Percentiles rank a stretch among this genome's conserved stretches.
Conservation (phyloP, 371 early-diverging fungal genomes). For the Batkoa obscura region DNA sequence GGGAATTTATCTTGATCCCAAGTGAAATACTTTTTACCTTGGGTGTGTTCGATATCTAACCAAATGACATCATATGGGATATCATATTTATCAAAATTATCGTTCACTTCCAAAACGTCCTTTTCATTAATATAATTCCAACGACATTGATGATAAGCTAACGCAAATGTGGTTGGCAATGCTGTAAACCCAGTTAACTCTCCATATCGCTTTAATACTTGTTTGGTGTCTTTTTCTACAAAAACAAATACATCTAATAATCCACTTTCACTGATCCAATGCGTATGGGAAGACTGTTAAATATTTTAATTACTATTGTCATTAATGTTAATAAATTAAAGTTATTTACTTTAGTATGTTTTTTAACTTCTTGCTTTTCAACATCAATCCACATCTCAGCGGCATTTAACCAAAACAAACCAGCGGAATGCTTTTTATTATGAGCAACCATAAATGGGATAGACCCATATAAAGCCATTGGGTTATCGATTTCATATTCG, state of each 20-base stretch:
- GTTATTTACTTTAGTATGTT: background rate
- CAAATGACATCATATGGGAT: conserved; percentile 89
- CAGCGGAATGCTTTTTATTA: conserved; percentile 33
- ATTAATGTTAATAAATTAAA: background rate
- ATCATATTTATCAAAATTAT: conserved; percentile 56
- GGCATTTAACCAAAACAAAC: conserved; percentile 78
- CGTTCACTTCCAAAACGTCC: conserved; percentile 65
- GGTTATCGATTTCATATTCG: conserved; percentile 81
- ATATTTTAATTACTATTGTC: background rate
- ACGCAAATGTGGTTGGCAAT: conserved; percentile 75
- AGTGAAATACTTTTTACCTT: conserved; percentile 76
- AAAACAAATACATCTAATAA: conserved; percentile 80
- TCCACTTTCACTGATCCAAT: conserved; percentile 91
- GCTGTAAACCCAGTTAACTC: conserved; percentile 59
- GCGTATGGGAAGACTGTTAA: conserved; percentile 35
- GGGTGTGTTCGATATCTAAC: conserved; percentile 89
- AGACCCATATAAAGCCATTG: conserved; percentile 90
- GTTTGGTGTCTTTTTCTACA: conserved; percentile 51
- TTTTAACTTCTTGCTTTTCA: conserved; percentile 13
- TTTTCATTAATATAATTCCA: conserved; percentile 81
- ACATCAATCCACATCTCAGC: conserved; percentile 97
- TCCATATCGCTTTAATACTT: conserved; percentile 52
- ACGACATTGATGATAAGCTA: conserved; percentile 85
- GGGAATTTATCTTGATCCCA: conserved; percentile 81
- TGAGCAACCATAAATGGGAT: conserved; percentile 88